These are phyloP conservation scores for Parastagonospora nodorum DNA, from an alignment of 2,329 filamentous ascomycete genomes.

Conservation along the genomic window DNA sequence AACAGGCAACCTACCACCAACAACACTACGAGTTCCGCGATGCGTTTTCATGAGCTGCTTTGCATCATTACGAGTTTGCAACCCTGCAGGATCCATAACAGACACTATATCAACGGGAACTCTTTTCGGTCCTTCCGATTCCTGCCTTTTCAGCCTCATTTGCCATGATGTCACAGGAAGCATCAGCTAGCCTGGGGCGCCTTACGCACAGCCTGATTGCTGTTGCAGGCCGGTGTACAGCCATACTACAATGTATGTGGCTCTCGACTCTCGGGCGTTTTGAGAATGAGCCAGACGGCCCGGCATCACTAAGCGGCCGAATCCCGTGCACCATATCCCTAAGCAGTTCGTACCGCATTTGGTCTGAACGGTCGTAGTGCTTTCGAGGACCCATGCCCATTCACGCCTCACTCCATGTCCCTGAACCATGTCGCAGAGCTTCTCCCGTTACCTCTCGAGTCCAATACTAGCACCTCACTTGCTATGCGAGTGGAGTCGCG, in stretches of 20 bases:
- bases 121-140: neutral
- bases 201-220: constrained; percentile 4
- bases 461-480: too few species aligned
- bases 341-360: too few species aligned
- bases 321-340: too few species aligned
- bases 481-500: too few species aligned
- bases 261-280: neutral
- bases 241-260: neutral
- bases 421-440: neutral
- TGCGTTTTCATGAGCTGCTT: too few species aligned
- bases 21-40: neutral
- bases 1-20: neutral
- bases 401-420: neutral
- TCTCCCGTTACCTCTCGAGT: too few species aligned
- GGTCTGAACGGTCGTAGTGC: neutral
- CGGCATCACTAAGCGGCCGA: too few species aligned
- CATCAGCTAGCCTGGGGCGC: neutral
- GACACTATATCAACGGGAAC: neutral
- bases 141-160: neutral
- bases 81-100: neutral
- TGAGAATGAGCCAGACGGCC: too few species aligned
- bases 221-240: neutral
- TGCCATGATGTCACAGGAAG: neutral
- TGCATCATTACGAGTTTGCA: neutral
- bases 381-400: neutral